These are phyloP conservation scores for Monosporascus ibericus DNA, from an alignment of 2,329 filamentous ascomycete genomes.

Conservation along the genomic window DNA sequence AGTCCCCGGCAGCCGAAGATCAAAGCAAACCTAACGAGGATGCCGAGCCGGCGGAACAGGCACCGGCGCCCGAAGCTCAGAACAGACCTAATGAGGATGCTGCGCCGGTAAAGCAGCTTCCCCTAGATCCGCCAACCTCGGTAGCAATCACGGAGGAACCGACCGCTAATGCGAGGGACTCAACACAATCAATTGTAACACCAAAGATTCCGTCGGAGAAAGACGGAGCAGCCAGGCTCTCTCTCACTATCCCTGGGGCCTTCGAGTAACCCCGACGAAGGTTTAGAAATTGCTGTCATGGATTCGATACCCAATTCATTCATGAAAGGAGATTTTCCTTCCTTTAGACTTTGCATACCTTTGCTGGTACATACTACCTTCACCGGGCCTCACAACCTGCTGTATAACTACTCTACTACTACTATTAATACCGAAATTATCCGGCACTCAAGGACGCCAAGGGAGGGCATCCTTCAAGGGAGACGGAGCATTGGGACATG, in stretches of 20 bases:
- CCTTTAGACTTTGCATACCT: conserved; percentile 4
- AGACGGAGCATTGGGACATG: neutral
- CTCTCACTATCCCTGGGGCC: conserved; percentile 30
- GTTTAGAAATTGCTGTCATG: conserved; percentile 1
- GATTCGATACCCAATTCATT: conserved; percentile 3
- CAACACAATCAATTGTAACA: conserved; percentile 15
- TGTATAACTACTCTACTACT: conserved; percentile 16
- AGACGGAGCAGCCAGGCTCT: conserved; percentile 26
- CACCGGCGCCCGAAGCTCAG: neutral
- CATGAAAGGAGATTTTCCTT: conserved; percentile 7
- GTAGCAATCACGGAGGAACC: neutral
- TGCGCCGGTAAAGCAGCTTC: neutral
- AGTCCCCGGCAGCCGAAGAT: neutral
- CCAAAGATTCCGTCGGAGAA: conserved; percentile 16
- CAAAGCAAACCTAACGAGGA: neutral
- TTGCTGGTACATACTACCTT: conserved; percentile 2
- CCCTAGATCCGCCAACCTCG: neutral
- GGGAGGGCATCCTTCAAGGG: neutral
- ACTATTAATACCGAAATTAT: conserved; percentile 7
- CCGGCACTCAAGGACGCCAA: neutral
- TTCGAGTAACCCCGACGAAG: conserved; percentile 8
- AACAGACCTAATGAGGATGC: neutral
- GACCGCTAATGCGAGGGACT: conserved; percentile 9
- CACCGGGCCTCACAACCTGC: conserved; percentile 7
- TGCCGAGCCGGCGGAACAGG: neutral